These are phyloP conservation scores for Colletotrichum endophyticum DNA, from an alignment of 2,329 filamentous ascomycete genomes.

Conservation along the genomic window DNA sequence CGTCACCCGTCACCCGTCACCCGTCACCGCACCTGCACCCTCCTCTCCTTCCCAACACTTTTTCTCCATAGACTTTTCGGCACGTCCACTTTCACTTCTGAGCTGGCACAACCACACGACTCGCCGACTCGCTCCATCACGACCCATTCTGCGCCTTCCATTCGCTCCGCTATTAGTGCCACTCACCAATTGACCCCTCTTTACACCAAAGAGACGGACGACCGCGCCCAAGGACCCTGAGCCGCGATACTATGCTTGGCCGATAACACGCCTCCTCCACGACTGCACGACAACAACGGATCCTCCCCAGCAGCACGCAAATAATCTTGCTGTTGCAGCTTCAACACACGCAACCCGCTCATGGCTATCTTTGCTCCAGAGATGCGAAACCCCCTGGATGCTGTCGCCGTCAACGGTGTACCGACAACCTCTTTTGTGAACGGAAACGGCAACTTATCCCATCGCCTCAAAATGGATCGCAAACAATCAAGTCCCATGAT, in stretches of 20 bases:
- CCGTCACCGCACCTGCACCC: not conserved
- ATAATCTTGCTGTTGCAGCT: slow-evolving; percentile 17
- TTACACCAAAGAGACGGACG: not conserved
- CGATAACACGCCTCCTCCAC: not conserved
- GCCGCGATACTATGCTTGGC: not conserved
- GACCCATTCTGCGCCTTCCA: slow-evolving; percentile 1
- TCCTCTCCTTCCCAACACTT: slow-evolving; percentile 5
- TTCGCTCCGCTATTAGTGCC: slow-evolving; percentile 2
- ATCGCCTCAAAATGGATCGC: slow-evolving; percentile 50
- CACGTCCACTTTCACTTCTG: not conserved
- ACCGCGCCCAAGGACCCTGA: not conserved
- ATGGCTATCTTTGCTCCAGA: slow-evolving; percentile 31
- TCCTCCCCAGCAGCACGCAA: slow-evolving; percentile 23
- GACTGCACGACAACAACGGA: not conserved
- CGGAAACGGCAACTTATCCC: slow-evolving; percentile 35
- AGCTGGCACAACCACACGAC: not conserved
- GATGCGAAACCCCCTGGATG: slow-evolving; percentile 33
- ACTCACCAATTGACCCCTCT: slow-evolving; percentile 19
- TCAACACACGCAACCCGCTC: slow-evolving; percentile 19
- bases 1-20: slow-evolving; percentile 13
- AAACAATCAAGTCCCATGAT: slow-evolving; percentile 72
- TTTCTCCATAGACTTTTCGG: not conserved
- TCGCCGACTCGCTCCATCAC: not conserved
- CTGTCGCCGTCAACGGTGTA: slow-evolving; percentile 26
- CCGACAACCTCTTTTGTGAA: slow-evolving; percentile 33